Evolutionary conservation across 2,329 filamentous ascomycete species (phyloP), one percentile per base, ranked within the genome.

Genomic region (Ophiostoma triangulosporum): DNA sequence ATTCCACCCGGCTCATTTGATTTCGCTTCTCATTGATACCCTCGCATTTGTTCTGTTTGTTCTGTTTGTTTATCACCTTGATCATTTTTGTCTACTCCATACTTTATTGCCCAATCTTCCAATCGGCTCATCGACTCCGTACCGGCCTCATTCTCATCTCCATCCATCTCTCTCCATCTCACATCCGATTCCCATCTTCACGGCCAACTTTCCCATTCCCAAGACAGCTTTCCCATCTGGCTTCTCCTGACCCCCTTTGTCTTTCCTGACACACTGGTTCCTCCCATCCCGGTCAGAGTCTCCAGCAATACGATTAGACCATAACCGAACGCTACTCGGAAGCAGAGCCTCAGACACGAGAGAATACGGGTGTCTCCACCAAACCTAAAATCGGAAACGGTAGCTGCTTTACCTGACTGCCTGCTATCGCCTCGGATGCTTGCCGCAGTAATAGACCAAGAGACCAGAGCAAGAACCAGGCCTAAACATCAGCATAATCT

Each of bases 361-460:
- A 40, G 12, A 15, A 36, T 36, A 36, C 35, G 35, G 35, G 9
- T n/a, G 12, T 24, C 38, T 24, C 38, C 38, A 43, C 38, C 15
- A 17, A 43, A 38, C 20, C 38, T 24, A 15, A 26, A 26, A 46
- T 43, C 38, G 24, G 57, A 58, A 57, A 55, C 57, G 48, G 24
- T 50, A 53, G 40, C 55, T 57, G 55, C 52, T 51, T 52, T 62
- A 73, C 67, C 70, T 73, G 38, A 22, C 12, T 6, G 15, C 8
- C 15, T 4, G 14, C 14, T 45, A 46, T 46, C 22, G 38, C 38
- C 68, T 70, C 73, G 71, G 66, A 77, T 79, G 75, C 75, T 69
- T 64, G 68, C 72, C 61, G 72, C 73, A 74, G 71, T 43, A 75
- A 70, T 70, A 68, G 67, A 73, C 43, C 43, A 43, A 26, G 20